Base-by-base conservation (phyloP, 495 filamentous ascomycete species). In the Jackrogersella minutella region DNA sequence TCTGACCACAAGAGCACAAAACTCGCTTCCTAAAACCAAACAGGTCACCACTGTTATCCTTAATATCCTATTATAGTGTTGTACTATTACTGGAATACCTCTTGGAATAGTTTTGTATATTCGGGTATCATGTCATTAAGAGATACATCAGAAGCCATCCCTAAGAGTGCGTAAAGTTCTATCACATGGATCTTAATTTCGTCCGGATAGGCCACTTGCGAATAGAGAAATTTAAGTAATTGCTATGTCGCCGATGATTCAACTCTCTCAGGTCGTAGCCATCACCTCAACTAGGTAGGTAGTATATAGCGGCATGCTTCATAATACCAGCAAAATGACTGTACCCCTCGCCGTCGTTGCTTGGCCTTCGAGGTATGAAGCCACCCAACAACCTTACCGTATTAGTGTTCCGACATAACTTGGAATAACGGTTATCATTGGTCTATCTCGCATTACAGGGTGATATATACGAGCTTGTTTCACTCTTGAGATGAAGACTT, bases 101-200 rank as follows among this genome's bases (percentile, higher is more conserved):
- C 66, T 43, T 64, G 61, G 16, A 56, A 55, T 0, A 64, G 21
- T 6, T 67, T 63, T 16, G 58, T 62, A 17, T 74, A 74, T 33
- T 74, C 64, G 13, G 70, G 61, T 16, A 67, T 43, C 19, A 73
- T 70, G 1, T 64, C 61, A 14, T 58, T 31, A 9, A 55, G 50
- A 0, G 37, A 40, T 13, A 54, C 17, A 49, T 74, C 72, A 1
- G 56, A 66, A 17, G 72, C 70, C 51, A 74, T 70, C 2, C 72
- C 72, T 3, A 74, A 60, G 19, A 72, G 51, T 9, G 70, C 70
- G 17, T 68, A 74, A 10, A 74, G 58, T 11, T 68, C n/a, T 73
- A 41, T 74, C 72, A 22, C 63, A 47, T 1, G 63, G 22, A 37
- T 49, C 16, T 50, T 54, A 22, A 62, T 55, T 55, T 62, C 59